Base-by-base conservation (phyloP, 2,329 filamentous ascomycete genomes). In the Coniochaeta hoffmannii region DNA sequence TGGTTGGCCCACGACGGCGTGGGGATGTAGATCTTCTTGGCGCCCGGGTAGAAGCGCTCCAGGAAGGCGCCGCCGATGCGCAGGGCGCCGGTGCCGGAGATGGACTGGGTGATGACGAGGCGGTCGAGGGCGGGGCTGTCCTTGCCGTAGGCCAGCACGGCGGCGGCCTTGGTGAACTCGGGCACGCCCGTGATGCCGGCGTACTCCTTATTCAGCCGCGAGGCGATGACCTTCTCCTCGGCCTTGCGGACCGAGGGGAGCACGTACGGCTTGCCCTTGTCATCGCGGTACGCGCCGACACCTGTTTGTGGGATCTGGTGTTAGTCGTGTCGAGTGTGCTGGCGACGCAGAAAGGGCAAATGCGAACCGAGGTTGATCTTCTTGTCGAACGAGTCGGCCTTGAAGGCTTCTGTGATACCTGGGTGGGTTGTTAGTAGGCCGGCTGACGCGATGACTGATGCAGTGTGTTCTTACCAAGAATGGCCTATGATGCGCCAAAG, bases 1-100 rank as follows among this genome's bases (percentile, higher is more conserved):
- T 99, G 94, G 83, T 99, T 97, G 66, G 93, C 94, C 94, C 94
- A 99, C 66, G 90, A 96, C 53, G 94, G 94, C 56, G 80, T 92
- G 59, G 94, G 94, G 71, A 99, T 91, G 81, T 96, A 97, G 76
- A 99, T 90, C 73, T 88, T 89, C 86, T 97, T 97, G 65, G 85
- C 85, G 71, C 88, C 85, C 46, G 92, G 91, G 79, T 88, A 97
- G 83, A 90, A 93, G 68, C 91, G 88, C 73, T 89, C 75, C 64
- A 99, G 82, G 85, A 97, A 99, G 64, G 89, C 91, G 68, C 87
- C 94, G 62, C 90, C 94, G 70, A 99, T 93, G 71, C 94, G 87
- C 68, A 99, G 85, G 60, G 94, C 94, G 69, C 94, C 94, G 57
- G 94, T 99, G 64, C 94, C 94, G 59, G 94, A 99, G 78, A 99